Evolutionary conservation across 306 rosid species (phyloP).

Genomic region (Cicer cuneatum): DNA sequence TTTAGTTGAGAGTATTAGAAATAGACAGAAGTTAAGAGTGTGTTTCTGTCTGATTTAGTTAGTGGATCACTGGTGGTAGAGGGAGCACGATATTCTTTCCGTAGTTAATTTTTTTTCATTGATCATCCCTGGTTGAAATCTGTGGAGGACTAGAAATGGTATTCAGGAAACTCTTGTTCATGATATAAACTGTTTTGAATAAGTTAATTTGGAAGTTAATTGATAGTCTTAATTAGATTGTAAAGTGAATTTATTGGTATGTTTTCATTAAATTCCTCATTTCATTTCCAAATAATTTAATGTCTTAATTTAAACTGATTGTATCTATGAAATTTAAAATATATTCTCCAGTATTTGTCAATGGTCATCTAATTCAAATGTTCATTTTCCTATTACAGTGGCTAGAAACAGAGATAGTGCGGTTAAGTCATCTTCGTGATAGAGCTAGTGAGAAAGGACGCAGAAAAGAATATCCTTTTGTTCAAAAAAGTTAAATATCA

Average conservation of each 20-base stretch:
- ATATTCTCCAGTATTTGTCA: constrained; percentile 5
- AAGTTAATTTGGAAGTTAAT: constrained; percentile 16
- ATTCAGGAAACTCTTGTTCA: constrained; percentile 4
- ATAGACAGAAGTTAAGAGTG: too few relatives aligned
- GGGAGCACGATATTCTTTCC: constrained; percentile 18
- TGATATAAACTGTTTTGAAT: constrained; percentile 8
- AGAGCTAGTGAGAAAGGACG: constrained; percentile 99
- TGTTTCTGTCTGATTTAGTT: constrained; percentile 8
- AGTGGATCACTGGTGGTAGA: constrained; percentile 1
- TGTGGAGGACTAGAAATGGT: neutral
- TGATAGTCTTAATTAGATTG: constrained; percentile 7
- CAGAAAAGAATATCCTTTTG: constrained; percentile 95
- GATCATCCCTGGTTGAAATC: constrained; percentile 8
- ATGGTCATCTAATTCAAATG: constrained; percentile 34
- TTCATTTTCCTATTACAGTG: constrained; percentile 67
- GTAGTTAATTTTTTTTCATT: neutral
- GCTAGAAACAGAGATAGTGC: constrained; percentile 86
- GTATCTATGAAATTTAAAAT: constrained; percentile 22
- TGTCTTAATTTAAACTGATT: constrained; percentile 5
- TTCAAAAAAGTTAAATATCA: constrained; percentile 12
- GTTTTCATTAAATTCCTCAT: constrained; percentile 24
- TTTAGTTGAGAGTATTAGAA: too few relatives aligned
- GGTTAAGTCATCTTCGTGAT: constrained; percentile 97
- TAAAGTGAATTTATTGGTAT: constrained; percentile 28
- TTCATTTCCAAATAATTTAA: constrained; percentile 20